These are phyloP conservation scores for Pythium volutum DNA, from an alignment of 352 stramenopile species.

Conservation along the genomic window DNA sequence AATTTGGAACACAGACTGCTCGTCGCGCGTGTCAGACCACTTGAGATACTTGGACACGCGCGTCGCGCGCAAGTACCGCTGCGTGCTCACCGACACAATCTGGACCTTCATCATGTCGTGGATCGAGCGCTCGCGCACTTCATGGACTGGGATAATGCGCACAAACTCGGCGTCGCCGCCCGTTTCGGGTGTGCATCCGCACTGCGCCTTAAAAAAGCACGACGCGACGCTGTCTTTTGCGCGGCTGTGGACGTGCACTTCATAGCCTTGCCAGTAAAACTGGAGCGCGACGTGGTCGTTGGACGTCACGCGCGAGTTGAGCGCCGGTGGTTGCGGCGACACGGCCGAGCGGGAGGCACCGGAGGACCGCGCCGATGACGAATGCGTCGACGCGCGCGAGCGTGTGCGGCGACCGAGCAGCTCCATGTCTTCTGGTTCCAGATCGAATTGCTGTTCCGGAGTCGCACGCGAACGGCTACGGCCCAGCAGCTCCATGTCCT, in stretches of 20 bases:
- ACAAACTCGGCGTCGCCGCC: constrained; percentile 25
- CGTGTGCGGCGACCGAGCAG: background rate
- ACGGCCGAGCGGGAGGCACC: too few relatives aligned
- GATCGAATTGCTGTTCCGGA: constrained; percentile 8
- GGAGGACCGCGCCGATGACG: background rate
- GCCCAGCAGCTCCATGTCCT: constrained; percentile 24
- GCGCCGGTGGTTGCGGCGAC: constrained; percentile 1
- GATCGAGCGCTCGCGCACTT: constrained; percentile 28
- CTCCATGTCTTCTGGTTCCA: constrained; percentile 27
- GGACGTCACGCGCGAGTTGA: constrained; percentile 25
- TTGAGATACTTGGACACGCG: constrained; percentile 34
- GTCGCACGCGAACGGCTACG: background rate
- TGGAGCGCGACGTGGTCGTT: constrained; percentile 30
- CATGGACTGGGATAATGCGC: constrained; percentile 28
- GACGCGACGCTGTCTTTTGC: constrained; percentile 21
- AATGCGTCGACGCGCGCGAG: constrained; percentile 3
- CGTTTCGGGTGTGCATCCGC: constrained; percentile 18
- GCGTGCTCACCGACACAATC: constrained; percentile 25
- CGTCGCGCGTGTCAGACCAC: constrained; percentile 31
- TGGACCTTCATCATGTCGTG: constrained; percentile 31
- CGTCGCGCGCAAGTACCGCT: constrained; percentile 28
- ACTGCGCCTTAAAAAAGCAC: constrained; percentile 30
- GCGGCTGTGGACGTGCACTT: constrained; percentile 25
- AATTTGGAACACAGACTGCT: constrained; percentile 33
- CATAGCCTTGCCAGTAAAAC: constrained; percentile 36